Evolutionary conservation across 2,329 filamentous ascomycete species (phyloP).

Genomic region (Pseudodiploospora longispora): DNA sequence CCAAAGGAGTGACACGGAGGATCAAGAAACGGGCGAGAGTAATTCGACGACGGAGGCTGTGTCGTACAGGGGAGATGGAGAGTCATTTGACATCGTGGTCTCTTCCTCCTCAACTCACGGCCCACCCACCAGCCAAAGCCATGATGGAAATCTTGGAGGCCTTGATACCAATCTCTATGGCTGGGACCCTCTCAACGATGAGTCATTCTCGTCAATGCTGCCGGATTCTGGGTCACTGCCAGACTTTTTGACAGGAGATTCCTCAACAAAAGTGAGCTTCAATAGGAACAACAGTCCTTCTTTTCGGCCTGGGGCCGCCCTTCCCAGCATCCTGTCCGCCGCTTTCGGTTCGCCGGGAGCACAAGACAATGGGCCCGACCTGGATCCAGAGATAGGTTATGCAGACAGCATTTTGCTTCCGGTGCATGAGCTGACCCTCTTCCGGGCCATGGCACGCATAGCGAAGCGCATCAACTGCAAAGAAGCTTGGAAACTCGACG

Average conservation of each 20-base stretch:
- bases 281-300: not conserved
- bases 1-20: not conserved
- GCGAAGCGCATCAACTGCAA: constrained; percentile 36
- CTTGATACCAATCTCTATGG: constrained; percentile 15
- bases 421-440: constrained; percentile 38
- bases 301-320: constrained; percentile 1
- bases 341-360: constrained; percentile 14
- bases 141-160: constrained; percentile 10
- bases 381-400: constrained; percentile 19
- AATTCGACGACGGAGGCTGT: no score
- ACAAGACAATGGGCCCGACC: constrained; percentile 11
- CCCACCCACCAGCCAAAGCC: no score
- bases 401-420: constrained; percentile 42
- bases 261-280: constrained; percentile 5
- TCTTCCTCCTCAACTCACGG: no score
- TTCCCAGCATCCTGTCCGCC: constrained; percentile 9
- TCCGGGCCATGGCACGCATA: constrained; percentile 39
- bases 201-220: constrained; percentile 12
- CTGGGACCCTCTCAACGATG: constrained; percentile 16
- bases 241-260: constrained; percentile 6
- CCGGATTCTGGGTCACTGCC: constrained; percentile 7
- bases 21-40: not conserved
- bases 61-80: no score
- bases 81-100: no score
- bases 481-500: constrained; percentile 35